Evolutionary conservation across 2,329 filamentous ascomycete genomes (phyloP).

Genomic region (Ophiocordyceps robertsii): DNA sequence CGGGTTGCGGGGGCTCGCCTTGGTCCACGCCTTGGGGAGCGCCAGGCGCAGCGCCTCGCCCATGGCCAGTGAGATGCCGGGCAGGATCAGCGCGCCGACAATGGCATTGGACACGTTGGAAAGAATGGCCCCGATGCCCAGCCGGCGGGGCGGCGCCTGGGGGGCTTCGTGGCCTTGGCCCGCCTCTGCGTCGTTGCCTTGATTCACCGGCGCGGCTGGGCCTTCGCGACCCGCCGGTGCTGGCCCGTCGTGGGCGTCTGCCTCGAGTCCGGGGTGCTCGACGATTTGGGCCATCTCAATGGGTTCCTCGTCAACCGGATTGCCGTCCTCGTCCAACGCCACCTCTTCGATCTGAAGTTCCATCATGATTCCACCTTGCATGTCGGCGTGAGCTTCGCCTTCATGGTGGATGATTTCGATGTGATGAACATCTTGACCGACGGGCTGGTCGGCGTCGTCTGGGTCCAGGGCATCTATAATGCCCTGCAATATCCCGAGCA

Average conservation of each 20-base stretch:
- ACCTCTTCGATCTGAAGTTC: not conserved
- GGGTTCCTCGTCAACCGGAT: conserved; percentile 1
- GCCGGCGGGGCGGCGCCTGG: conserved; percentile 18
- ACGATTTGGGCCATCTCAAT: not conserved
- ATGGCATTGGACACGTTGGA: conserved; percentile 33
- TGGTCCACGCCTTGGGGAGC: conserved; percentile 57
- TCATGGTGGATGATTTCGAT: conserved; percentile 4
- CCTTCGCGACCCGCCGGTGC: not conserved
- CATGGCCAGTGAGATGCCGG: conserved; percentile 63
- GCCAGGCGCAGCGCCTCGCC: conserved; percentile 59
- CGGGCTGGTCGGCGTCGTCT: conserved; percentile 16
- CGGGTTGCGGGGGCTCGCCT: conserved; percentile 17
- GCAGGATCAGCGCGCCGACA: conserved; percentile 56
- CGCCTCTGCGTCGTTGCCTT: conserved; percentile 5
- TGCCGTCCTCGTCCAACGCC: not conserved
- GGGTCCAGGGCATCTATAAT: conserved; percentile 22
- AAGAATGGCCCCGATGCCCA: conserved; percentile 22
- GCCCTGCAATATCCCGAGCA: conserved; percentile 21
- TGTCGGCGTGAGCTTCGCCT: conserved; percentile 8
- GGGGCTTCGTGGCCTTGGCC: conserved; percentile 18
- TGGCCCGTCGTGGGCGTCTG: not conserved
- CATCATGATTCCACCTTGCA: not conserved
- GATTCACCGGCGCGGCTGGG: not conserved
- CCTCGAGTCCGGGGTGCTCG: not conserved
- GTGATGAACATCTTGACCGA: conserved; percentile 4